A percentile compares a stretch with the other conserved stretches of the same genome.
Evolutionary conservation across 352 stramenopile species (phyloP).

Genomic region (Phytophthora meadii): DNA sequence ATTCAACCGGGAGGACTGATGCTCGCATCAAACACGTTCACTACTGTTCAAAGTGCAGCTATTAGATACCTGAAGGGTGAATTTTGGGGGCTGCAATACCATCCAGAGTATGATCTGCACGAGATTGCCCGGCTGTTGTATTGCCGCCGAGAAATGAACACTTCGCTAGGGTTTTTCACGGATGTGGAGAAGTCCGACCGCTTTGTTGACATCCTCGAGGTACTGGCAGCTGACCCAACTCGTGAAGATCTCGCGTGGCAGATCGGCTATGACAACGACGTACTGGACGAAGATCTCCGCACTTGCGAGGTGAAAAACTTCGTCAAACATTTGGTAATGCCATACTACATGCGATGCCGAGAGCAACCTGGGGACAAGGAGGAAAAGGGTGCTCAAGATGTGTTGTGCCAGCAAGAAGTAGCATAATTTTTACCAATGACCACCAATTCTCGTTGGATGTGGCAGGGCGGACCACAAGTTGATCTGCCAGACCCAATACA

Average conservation of each 20-base stretch:
- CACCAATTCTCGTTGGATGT: neutral
- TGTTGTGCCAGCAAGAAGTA: constrained; percentile 30
- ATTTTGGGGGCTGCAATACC: constrained; percentile 84
- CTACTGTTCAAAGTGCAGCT: constrained; percentile 61
- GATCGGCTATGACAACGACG: constrained; percentile 68
- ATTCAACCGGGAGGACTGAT: constrained; percentile 53
- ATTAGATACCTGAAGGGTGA: constrained; percentile 70
- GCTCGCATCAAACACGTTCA: constrained; percentile 68
- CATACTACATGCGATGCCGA: constrained; percentile 48
- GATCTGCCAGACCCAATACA: too few species aligned
- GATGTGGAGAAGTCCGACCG: constrained; percentile 55
- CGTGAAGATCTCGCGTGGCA: constrained; percentile 69
- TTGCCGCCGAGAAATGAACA: constrained; percentile 69
- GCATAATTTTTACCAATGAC: constrained; percentile 11
- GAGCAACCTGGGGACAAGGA: constrained; percentile 11
- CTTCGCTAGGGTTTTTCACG: constrained; percentile 68
- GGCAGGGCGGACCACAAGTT: neutral
- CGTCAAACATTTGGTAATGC: constrained; percentile 72
- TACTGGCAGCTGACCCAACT: constrained; percentile 56
- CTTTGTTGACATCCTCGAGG: constrained; percentile 63
- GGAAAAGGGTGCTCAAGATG: constrained; percentile 15
- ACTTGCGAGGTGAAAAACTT: constrained; percentile 81
- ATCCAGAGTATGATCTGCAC: constrained; percentile 81
- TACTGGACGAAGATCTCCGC: constrained; percentile 72
- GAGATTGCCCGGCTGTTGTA: constrained; percentile 77